Conservation (phyloP, 495 filamentous ascomycete genomes). For the Penicillium cataractarum region DNA sequence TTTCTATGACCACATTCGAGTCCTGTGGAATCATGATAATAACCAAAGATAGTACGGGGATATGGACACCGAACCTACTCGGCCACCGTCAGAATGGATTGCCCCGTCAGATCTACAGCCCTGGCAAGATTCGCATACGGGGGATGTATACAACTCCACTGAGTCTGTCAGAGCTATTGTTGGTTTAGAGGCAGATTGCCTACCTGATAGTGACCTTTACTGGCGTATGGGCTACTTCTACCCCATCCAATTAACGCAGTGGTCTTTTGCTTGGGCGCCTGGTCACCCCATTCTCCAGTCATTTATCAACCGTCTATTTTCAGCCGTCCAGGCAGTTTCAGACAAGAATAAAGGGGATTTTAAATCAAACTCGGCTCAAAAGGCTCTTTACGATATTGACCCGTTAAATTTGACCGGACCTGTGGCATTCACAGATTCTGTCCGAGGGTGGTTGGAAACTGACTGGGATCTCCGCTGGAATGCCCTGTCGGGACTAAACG, state of each 20-base stretch:
- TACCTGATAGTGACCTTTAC: conserved; percentile 1
- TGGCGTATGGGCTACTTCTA: conserved; percentile 10
- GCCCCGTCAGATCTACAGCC: background rate
- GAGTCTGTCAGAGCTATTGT: conserved; percentile 4
- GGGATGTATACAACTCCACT: background rate
- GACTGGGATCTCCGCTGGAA: conserved; percentile 1
- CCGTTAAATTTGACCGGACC: conserved; percentile 2
- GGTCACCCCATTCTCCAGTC: conserved; percentile 1
- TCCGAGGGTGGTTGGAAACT: background rate
- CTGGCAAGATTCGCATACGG: conserved; percentile 6
- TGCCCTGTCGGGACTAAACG: background rate
- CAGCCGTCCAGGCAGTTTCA: background rate
- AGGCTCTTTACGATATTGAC: conserved; percentile 1
- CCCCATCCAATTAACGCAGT: conserved; percentile 3
- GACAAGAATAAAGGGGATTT: background rate
- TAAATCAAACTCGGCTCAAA: background rate
- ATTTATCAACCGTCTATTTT: conserved; percentile 1
- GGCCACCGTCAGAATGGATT: conserved; percentile 1
- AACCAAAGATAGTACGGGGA: background rate
- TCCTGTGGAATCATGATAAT: background rate
- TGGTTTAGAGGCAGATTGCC: conserved; percentile 5
- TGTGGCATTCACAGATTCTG: background rate
- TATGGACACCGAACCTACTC: conserved; percentile 6
- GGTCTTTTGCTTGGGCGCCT: conserved; percentile 7
- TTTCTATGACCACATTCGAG: background rate